Base-by-base conservation (phyloP, 169 alveolate genomes). In the Eimeria nieschulzi region DNA sequence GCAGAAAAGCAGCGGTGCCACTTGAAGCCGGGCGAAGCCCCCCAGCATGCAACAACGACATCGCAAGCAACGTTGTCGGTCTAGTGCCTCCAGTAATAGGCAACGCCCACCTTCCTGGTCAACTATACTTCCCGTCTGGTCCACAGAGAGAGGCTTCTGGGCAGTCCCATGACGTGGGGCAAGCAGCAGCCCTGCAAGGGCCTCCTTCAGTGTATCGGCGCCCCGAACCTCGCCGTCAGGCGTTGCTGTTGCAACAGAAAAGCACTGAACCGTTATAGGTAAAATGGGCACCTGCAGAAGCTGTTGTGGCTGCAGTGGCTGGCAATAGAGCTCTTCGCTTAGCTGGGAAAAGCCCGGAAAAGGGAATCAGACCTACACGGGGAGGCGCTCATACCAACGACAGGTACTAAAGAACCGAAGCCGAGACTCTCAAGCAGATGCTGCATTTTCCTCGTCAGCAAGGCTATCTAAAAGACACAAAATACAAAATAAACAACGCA, bases 1-100 rank as follows among this genome's bases (percentile, higher is more conserved):
- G 68, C 68, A 59, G 68, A 59, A 59, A 19, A 59, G 68, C 68
- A 59, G 68, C 68, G 68, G 68, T 15, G 68, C 23, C 68, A 19
- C n/a, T 19, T 59, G 15, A 12, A 0, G 68, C 68, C n/a, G 2
- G 23, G 23, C 68, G n/a, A 59, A 59, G 68, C 68, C 68, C 23
- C 68, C 68, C n/a, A 15, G 23, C 23, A 12, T 2, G n/a, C 68
- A 59, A 19, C 68, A 59, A 12, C 23, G 15, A 19, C 68, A 59
- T 12, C 68, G 68, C 68, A 59, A 19, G 68, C 68, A 59, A 59
- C 68, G 68, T 5, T 59, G 68, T 19, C 68, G 68, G n/a, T 59
- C n/a, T 19, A 59, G n/a, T 12, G 68, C 68, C 15, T 59, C 68
- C 68, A 59, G 68, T 15, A 59, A 59, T 19, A 59, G n/a, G 5